Evolutionary conservation across 345 rosid species (phyloP).

Genomic region (Turritis glabra): DNA sequence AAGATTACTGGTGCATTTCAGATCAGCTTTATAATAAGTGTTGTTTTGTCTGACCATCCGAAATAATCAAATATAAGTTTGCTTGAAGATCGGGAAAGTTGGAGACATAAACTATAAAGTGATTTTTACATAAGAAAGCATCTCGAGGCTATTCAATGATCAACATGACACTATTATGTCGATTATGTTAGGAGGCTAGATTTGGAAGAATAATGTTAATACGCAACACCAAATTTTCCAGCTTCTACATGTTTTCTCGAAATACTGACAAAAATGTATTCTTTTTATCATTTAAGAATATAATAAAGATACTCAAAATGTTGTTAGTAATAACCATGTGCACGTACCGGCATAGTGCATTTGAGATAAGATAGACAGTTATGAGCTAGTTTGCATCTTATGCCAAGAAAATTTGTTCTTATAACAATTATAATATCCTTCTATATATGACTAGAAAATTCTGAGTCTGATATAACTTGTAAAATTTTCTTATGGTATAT

Average conservation of each 20-base stretch:
- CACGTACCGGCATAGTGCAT: background rate
- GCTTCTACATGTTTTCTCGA: slow-evolving; percentile 4
- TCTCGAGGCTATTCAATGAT: slow-evolving; percentile 37
- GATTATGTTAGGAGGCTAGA: background rate
- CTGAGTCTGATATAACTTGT: too few species aligned
- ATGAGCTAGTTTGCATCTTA: background rate
- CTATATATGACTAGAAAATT: background rate
- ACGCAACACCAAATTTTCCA: background rate
- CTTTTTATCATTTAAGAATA: background rate
- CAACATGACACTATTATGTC: slow-evolving; percentile 23
- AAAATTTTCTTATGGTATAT: too few species aligned
- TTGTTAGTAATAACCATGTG: slow-evolving; percentile 6
- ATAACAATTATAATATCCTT: background rate
- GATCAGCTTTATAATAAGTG: slow-evolving; percentile 36
- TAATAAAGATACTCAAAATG: background rate
- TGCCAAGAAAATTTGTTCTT: background rate
- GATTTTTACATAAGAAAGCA: slow-evolving; percentile 29
- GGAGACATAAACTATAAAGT: slow-evolving; percentile 32
- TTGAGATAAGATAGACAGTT: background rate
- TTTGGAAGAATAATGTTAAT: slow-evolving; percentile 2
- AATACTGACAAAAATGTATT: slow-evolving; percentile 9
- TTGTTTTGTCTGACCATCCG: slow-evolving; percentile 33
- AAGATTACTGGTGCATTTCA: slow-evolving; percentile 26
- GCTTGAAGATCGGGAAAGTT: slow-evolving; percentile 44
- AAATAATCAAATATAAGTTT: slow-evolving; percentile 36